phyloP scores from a whole-genome alignment of 2,329 filamentous ascomycete genomes.

The Leptosphaerulina australis region DNA sequence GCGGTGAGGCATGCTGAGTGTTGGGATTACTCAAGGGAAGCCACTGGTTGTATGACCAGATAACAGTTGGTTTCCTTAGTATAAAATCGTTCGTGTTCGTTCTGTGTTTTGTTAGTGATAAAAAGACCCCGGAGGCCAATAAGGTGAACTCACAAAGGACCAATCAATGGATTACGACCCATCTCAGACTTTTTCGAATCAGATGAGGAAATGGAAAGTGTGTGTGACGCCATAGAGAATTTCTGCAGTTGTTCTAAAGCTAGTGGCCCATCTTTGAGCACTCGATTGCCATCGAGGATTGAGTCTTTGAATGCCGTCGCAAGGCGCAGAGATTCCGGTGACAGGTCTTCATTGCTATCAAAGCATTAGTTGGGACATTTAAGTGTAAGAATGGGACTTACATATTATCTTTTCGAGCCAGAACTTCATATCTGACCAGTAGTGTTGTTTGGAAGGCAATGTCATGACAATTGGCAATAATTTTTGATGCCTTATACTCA shows the following conservation, averaged over 20 bases:
- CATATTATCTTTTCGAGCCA: neutral
- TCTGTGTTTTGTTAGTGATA: neutral
- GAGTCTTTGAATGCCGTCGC: neutral
- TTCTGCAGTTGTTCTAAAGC: neutral
- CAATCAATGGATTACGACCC: neutral
- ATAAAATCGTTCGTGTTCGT: neutral
- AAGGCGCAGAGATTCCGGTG: neutral
- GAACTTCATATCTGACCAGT: neutral
- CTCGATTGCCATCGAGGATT: neutral
- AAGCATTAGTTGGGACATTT: neutral
- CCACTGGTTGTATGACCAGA: neutral
- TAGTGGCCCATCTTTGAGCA: neutral
- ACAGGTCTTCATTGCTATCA: neutral
- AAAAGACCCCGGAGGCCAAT: neutral
- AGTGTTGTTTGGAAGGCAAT: neutral
- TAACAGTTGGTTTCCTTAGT: neutral
- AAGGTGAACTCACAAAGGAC: neutral
- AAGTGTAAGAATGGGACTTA: no score
- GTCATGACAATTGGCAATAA: neutral
- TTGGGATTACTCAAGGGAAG: neutral
- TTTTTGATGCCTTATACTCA: neutral
- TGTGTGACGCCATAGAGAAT: neutral
- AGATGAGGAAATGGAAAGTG: neutral
- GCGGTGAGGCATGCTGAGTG: neutral
- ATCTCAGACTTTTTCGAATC: neutral